These are phyloP conservation scores for Crithidia expoeki DNA, from an alignment of 208 protist species.

Conservation along the genomic window DNA sequence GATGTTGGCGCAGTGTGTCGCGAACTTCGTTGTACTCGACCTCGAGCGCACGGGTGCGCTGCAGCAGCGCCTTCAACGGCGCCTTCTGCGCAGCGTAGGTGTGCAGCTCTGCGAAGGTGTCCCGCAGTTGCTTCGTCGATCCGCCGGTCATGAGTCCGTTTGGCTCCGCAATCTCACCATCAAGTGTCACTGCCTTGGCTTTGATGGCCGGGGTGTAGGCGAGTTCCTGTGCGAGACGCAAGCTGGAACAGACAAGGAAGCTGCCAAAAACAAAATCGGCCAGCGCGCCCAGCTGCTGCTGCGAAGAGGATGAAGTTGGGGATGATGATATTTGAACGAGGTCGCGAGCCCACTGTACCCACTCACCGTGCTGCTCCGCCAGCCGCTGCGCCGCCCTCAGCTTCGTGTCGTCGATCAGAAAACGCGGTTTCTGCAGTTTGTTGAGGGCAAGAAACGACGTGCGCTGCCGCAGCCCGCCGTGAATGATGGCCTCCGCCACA, in stretches of 20 bases:
- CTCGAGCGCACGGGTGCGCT: conserved; percentile 45
- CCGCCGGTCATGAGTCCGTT: conserved; percentile 97
- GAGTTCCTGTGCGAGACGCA: conserved; percentile 83
- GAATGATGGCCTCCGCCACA: conserved; percentile 94
- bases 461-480: conserved; percentile 89
- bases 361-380: conserved; percentile 39
- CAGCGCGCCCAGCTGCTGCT: conserved; percentile 25
- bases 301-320: neutral
- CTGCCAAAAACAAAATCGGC: conserved; percentile 96
- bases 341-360: conserved; percentile 30
- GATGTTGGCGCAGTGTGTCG: conserved; percentile 48
- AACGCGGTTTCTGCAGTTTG: conserved; percentile 47
- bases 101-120: conserved; percentile 75
- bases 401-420: conserved; percentile 34
- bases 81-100: conserved; percentile 46
- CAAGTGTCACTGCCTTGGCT: conserved; percentile 96
- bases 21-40: conserved; percentile 47
- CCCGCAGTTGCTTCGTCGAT: conserved; percentile 69
- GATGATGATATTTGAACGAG: conserved; percentile 42
- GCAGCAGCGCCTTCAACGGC: conserved; percentile 55
- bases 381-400: conserved; percentile 47
- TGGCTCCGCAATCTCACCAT: conserved; percentile 99
- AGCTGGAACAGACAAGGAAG: conserved; percentile 94
- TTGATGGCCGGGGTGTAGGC: conserved; percentile 82
- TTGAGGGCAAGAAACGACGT: conserved; percentile 99